Evolutionary conservation across 169 alveolate genomes (phyloP).

Genomic region (Perkinsus olseni): DNA sequence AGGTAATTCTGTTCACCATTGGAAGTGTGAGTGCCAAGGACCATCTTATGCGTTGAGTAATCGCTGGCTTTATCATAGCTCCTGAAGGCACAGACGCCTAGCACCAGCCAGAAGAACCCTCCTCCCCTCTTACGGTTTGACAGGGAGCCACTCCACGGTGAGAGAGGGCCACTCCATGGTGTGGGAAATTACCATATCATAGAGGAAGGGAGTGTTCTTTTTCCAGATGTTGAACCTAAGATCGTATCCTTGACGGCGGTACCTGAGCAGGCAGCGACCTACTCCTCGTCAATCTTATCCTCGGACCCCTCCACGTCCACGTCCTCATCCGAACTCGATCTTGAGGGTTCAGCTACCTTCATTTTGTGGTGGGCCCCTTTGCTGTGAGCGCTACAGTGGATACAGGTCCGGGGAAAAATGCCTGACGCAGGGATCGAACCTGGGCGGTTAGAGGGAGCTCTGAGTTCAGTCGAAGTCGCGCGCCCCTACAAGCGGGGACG

Average conservation of each 20-base stretch:
- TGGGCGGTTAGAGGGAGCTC: background rate
- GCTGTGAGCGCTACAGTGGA: background rate
- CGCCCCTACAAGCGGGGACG: conserved; percentile 17
- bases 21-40: conserved; percentile 87
- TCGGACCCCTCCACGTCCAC: background rate
- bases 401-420: background rate
- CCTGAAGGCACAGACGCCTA: conserved; percentile 4
- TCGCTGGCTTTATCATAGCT: conserved; percentile 42
- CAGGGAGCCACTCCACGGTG: conserved; percentile 74
- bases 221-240: conserved; percentile 73
- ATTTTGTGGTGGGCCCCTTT: background rate
- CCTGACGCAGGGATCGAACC: background rate
- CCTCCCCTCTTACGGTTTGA: conserved; percentile 1
- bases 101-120: background rate
- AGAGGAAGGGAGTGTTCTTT: conserved; percentile 85
- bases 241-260: background rate
- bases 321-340: background rate
- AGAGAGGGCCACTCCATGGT: conserved; percentile 95
- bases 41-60: conserved; percentile 62
- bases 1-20: conserved; percentile 77
- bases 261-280: background rate
- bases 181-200: conserved; percentile 79
- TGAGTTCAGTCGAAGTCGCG: background rate
- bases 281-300: background rate
- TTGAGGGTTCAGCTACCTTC: background rate